phyloP scores from a whole-genome alignment of 2,329 filamentous ascomycete genomes.

The Bipolaris bicolor region DNA sequence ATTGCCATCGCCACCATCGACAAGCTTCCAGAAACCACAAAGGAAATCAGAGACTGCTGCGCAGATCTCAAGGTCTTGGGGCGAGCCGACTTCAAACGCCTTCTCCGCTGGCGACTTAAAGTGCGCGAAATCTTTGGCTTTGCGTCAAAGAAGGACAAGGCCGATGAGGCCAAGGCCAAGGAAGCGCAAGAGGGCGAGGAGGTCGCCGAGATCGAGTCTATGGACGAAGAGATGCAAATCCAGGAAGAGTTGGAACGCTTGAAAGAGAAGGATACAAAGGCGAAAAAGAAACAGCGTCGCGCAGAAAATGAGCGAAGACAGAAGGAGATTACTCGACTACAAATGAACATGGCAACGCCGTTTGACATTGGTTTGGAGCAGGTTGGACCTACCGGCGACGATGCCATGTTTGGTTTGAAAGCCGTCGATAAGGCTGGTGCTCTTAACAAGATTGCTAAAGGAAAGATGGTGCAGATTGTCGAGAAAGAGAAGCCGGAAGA shows the following conservation, averaged over 20 bases:
- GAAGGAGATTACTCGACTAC: slow-evolving; percentile 93
- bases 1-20: slow-evolving; percentile 85
- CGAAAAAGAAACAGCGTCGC: slow-evolving; percentile 82
- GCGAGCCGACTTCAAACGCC: slow-evolving; percentile 88
- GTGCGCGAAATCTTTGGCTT: slow-evolving; percentile 92
- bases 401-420: slow-evolving; percentile 86
- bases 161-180: slow-evolving; percentile 54
- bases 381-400: slow-evolving; percentile 75
- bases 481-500: slow-evolving; percentile 58
- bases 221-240: slow-evolving; percentile 93
- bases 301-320: slow-evolving; percentile 93
- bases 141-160: slow-evolving; percentile 69
- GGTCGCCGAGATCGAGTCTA: slow-evolving; percentile 80
- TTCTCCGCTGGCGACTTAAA: slow-evolving; percentile 87
- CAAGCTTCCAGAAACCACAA: slow-evolving; percentile 72
- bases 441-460: slow-evolving; percentile 71
- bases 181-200: slow-evolving; percentile 61
- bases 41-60: slow-evolving; percentile 67
- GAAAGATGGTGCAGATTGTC: slow-evolving; percentile 75
- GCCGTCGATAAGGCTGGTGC: slow-evolving; percentile 77
- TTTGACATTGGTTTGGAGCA: slow-evolving; percentile 96
- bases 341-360: slow-evolving; percentile 94
- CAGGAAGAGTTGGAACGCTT: slow-evolving; percentile 85
- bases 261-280: slow-evolving; percentile 76
- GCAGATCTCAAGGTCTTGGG: slow-evolving; percentile 82